These are phyloP conservation scores for Aspergillus ostianus DNA, from an alignment of 495 filamentous ascomycete species.

Conservation along the genomic window DNA sequence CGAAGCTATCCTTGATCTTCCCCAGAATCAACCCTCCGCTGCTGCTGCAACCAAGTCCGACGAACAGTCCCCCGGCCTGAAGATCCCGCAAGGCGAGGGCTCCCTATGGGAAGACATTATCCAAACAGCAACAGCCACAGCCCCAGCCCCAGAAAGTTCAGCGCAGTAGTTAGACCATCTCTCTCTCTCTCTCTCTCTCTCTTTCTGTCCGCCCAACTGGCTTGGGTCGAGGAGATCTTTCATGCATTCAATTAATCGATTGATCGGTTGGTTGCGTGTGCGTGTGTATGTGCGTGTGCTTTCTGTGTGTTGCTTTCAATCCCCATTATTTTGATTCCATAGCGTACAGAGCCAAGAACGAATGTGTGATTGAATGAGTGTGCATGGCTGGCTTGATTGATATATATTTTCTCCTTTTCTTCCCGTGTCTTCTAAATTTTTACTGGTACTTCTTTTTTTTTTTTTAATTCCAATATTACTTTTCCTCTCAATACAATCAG, in stretches of 20 bases:
- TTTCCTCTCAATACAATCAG: no score
- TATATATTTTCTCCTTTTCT: neutral
- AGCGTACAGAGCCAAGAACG: no score
- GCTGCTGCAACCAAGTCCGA: neutral
- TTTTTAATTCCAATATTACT: no score
- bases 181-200: no score
- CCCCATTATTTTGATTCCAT: no score
- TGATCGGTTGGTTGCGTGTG: neutral
- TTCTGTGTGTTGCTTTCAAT: no score
- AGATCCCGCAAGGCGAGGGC: slow-evolving; percentile 21
- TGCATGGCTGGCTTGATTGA: neutral
- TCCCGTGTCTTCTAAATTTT: no score
- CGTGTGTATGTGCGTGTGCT: no score
- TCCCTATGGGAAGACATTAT: slow-evolving; percentile 43
- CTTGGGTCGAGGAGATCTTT: neutral
- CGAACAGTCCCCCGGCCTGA: slow-evolving; percentile 19
- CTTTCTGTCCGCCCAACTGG: neutral
- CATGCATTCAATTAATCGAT: neutral
- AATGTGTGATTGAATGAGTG: neutral
- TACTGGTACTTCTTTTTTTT: no score
- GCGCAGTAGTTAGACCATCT: neutral
- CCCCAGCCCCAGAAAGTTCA: no score
- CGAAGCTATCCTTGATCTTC: slow-evolving; percentile 51
- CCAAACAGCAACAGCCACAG: slow-evolving; percentile 13
- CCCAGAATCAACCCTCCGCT: slow-evolving; percentile 13